Evolutionary conservation across 2,329 filamentous ascomycete genomes (phyloP), one percentile per base, ranked within the genome.

Genomic region (Alternaria ethzedia): DNA sequence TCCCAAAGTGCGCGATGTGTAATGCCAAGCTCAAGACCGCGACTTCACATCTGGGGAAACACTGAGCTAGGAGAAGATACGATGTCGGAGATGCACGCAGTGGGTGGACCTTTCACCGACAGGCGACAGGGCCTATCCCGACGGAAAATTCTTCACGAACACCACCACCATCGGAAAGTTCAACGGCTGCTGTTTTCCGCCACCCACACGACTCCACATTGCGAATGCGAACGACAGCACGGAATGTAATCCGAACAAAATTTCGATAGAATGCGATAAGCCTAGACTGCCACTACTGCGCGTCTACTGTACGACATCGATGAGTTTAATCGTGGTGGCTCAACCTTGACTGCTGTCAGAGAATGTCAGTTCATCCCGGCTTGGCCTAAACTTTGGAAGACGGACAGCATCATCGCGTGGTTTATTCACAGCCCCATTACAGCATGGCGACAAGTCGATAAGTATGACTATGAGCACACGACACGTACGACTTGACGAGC

Each of bases 21-120:
- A 63, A 63, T 63, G 60, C 60, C 60, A 63, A 63, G 60, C 56
- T 50, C 25, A n/a, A 28, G 11, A 26, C 10, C 3, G 36, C 17
- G 30, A 58, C 23, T 58, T 17, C 28, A 41, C 44, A 8, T 51
- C 36, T 41, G 32, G 44, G 36, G 25, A 28, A 32, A 26, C 12
- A 6, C 26, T 36, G 44, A 20, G 26, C 32, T 30, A 56, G 51
- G 52, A 36, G 26, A 11, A 11, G 36, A 11, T 49, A 60, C n/a
- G 28, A 23, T 15, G 30, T 45, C 59, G 59, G 46, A 44, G 36
- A 57, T 57, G 20, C 15, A 45, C 13, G n/a, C 36, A 25, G 17
- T 32, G 52, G 51, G 17, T 50, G 36, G 17, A 9, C 25, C 44
- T 30, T 47, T 15, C 17, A 6, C 20, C 26, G 45, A 20, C 49